phyloP scores from a whole-genome alignment of 768 basidiomycete species.

The Collybiopsis confluens region DNA sequence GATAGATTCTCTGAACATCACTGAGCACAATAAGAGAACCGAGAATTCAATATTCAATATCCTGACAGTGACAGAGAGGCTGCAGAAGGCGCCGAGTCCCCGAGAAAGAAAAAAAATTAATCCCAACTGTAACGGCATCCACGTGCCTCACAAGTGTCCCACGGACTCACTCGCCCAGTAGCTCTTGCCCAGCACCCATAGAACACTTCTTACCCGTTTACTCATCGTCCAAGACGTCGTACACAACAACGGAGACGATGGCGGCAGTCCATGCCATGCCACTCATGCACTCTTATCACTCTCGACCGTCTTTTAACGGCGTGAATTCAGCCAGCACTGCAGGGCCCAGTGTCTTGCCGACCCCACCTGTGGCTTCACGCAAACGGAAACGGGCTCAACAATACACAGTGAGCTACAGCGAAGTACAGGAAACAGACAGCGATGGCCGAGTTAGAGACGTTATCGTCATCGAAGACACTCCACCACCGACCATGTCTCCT shows the following conservation, averaged over 20 bases:
- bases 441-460: constrained; percentile 77
- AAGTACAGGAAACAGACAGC: constrained; percentile 82
- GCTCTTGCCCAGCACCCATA: background rate
- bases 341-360: constrained; percentile 64
- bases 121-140: no score
- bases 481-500: constrained; percentile 77
- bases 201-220: background rate
- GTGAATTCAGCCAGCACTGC: constrained; percentile 33
- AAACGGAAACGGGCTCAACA: constrained; percentile 82
- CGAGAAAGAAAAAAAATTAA: no score
- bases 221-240: constrained; percentile 27
- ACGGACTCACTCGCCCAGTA: no score
- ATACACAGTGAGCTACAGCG: constrained; percentile 81
- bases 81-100: no score
- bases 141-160: no score
- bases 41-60: no score
- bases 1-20: no score
- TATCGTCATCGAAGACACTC: constrained; percentile 92
- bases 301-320: constrained; percentile 54
- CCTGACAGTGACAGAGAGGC: no score
- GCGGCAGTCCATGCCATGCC: constrained; percentile 69
- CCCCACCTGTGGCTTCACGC: constrained; percentile 68
- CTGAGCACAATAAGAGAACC: no score
- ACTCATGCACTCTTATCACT: constrained; percentile 50
- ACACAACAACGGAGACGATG: constrained; percentile 52